Base-by-base conservation (phyloP, 768 basidiomycete species). In the Rhodotorula babjevae region DNA sequence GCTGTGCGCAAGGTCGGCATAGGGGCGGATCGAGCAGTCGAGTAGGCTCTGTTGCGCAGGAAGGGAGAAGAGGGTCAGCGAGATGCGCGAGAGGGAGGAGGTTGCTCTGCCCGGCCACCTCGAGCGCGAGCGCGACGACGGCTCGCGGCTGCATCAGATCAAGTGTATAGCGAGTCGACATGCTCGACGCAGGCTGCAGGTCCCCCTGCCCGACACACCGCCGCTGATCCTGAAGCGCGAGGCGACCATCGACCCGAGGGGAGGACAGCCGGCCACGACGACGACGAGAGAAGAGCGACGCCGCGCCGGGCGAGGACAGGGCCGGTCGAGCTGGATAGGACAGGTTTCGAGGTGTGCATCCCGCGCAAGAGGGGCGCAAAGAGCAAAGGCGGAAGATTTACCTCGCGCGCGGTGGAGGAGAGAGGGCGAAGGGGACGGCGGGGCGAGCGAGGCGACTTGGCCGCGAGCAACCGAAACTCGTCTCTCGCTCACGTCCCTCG, bases 161-260 rank as follows among this genome's bases (percentile, higher is more conserved):
- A 66, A 66, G 65, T 66, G 65, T 66, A 66, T 31, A n/a, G 21
- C 10, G 29, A 29, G 55, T 65, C 65, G 47, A 27, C 65, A 66
- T 36, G 57, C 65, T 66, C 65, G 40, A 66, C 65, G 10, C 65
- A 60, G 58, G 47, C 36, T 25, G 46, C 23, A 18, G 23, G 16
- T 31, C 19, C 31, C 3, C 44, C 25, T 12, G 14, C 44, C 16
- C 18, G 10, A 1, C 44, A 6, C 60, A 1, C 10, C 44, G 14
- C 18, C 2, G 16, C 14, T 25, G 25, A 12, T 11, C 44, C 44
- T 46, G 14, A 18, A 46, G 44, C 18, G 36, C 44, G 16, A 5
- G 29, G 61, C 36, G 52, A 25, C 63, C 36, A n/a, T 16, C 50
- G 19, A 23, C 23, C 33, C 44, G 44, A 12, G 44, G 7, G 18